Percentiles rank a stretch among this genome's conserved stretches.
These are phyloP conservation scores for Aspergillus hancockii DNA, from an alignment of 495 filamentous ascomycete species.

Conservation along the genomic window DNA sequence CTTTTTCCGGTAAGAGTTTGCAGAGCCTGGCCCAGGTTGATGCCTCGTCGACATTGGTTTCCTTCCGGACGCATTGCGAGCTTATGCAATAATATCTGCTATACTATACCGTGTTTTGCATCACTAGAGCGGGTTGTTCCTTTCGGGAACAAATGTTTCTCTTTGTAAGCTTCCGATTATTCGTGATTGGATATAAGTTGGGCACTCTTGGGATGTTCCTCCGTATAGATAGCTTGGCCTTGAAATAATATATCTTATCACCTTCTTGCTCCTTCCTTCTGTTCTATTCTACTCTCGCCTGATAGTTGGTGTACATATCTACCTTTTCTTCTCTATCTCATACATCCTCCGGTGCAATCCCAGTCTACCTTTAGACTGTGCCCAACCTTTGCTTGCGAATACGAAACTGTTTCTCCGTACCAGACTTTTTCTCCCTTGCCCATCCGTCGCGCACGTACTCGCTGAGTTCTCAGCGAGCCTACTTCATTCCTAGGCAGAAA, in stretches of 20 bases:
- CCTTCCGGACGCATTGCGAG: slow-evolving; percentile 11
- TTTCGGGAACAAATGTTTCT: slow-evolving; percentile 9
- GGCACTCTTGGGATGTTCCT: slow-evolving; percentile 25
- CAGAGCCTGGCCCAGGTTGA: slow-evolving; percentile 14
- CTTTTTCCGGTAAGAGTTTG: slow-evolving; percentile 16
- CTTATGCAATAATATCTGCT: slow-evolving; percentile 23
- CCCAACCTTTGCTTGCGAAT: slow-evolving; percentile 6
- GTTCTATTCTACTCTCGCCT: background rate
- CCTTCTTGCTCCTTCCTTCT: slow-evolving; percentile 6
- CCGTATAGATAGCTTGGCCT: slow-evolving; percentile 10
- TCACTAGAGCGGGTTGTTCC: slow-evolving; percentile 14
- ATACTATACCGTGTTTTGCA: slow-evolving; percentile 16
- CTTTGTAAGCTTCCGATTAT: slow-evolving; percentile 12
- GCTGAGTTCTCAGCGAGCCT: slow-evolving; percentile 13
- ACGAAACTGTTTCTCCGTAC: background rate
- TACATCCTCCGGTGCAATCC: slow-evolving; percentile 20
- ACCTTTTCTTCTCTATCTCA: slow-evolving; percentile 23
- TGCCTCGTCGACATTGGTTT: slow-evolving; percentile 17
- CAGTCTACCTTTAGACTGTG: slow-evolving; percentile 9
- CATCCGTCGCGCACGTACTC: slow-evolving; percentile 5
- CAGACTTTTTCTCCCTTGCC: slow-evolving; percentile 17
- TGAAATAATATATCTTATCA: slow-evolving; percentile 16
- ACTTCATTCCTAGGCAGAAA: slow-evolving; percentile 22
- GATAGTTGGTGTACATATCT: slow-evolving; percentile 7
- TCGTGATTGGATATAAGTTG: slow-evolving; percentile 23